A percentile compares a stretch with the other conserved stretches of the same genome.
These are phyloP conservation scores for Sugiyamaella qingdaonensis DNA, from an alignment of 805 yeast genomes.

Conservation along the genomic window DNA sequence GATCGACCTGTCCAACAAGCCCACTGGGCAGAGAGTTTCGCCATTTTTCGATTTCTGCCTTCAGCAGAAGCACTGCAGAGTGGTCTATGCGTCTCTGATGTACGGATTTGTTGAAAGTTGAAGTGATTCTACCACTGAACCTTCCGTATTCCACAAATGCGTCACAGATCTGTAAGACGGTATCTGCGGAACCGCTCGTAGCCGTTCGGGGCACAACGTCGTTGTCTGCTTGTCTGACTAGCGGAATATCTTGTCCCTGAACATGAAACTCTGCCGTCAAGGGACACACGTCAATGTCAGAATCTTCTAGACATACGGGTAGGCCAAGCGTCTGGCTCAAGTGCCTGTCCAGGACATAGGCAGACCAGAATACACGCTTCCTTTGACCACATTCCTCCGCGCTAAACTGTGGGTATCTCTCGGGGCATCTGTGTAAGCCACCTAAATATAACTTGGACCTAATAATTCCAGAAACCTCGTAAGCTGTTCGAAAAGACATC, in stretches of 20 bases:
- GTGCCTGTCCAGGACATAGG: slow-evolving; percentile 5
- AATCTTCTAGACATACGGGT: slow-evolving; percentile 2
- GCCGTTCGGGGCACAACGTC: not conserved
- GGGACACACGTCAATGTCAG: slow-evolving; percentile 9
- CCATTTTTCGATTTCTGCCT: slow-evolving; percentile 8
- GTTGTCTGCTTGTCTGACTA: not conserved
- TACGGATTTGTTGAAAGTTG: slow-evolving; percentile 5
- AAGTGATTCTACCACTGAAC: slow-evolving; percentile 1
- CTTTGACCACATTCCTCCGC: slow-evolving; percentile 1
- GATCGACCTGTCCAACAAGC: not conserved
- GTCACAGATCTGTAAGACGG: not conserved
- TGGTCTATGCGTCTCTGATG: not conserved
- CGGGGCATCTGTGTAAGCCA: slow-evolving; percentile 10
- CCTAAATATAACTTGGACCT: slow-evolving; percentile 5
- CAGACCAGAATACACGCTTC: slow-evolving; percentile 7
- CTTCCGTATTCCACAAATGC: not conserved
- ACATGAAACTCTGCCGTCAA: not conserved
- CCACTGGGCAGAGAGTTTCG: slow-evolving; percentile 1
- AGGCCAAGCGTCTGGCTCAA: slow-evolving; percentile 8
- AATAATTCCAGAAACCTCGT: slow-evolving; percentile 4
- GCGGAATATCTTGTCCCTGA: slow-evolving; percentile 2
- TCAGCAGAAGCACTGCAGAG: not conserved
- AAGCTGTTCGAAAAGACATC: slow-evolving; percentile 2
- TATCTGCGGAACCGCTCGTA: not conserved
- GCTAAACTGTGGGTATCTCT: slow-evolving; percentile 1